Percentiles rank a stretch among this genome's conserved stretches.
Conservation (phyloP, 441 rosid genomes). For the Bocquillonia castaneifolia region DNA sequence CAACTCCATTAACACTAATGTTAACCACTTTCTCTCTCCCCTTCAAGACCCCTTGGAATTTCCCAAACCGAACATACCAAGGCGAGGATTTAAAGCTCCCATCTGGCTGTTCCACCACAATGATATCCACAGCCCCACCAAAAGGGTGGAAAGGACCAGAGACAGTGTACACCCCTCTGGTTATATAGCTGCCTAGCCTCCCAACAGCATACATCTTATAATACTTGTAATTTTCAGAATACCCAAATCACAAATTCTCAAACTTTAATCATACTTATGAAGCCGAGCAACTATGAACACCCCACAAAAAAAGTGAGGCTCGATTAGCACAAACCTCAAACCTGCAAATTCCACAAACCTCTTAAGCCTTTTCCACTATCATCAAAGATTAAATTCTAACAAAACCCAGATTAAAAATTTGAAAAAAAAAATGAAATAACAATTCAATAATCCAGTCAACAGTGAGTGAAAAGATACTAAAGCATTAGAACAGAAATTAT, state of each 20-base stretch:
- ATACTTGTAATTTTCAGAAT: slow-evolving; percentile 17
- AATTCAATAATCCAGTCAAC: slow-evolving; percentile 18
- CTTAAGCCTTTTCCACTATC: not conserved
- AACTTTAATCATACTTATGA: slow-evolving; percentile 24
- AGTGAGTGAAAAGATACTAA: not conserved
- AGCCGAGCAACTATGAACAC: slow-evolving; percentile 14
- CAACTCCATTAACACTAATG: slow-evolving; percentile 72
- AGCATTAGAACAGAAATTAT: slow-evolving; percentile 1
- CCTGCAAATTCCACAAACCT: not conserved
- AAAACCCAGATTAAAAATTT: slow-evolving; percentile 21
- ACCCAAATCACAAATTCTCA: slow-evolving; percentile 25
- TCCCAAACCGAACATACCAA: slow-evolving; percentile 93
- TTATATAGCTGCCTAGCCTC: slow-evolving; percentile 80
- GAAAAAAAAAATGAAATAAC: slow-evolving; percentile 15
- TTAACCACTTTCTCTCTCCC: slow-evolving; percentile 54
- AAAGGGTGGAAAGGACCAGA: slow-evolving; percentile 93
- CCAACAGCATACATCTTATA: slow-evolving; percentile 71
- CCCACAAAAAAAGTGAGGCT: slow-evolving; percentile 22
- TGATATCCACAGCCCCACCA: slow-evolving; percentile 96
- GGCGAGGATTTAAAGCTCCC: slow-evolving; percentile 93
- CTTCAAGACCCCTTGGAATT: slow-evolving; percentile 96
- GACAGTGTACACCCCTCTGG: slow-evolving; percentile 73
- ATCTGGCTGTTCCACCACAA: slow-evolving; percentile 90
- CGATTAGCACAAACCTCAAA: slow-evolving; percentile 1
- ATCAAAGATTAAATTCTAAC: slow-evolving; percentile 11